Base-by-base conservation (phyloP, 345 rosid genomes). In the Camelina hispida region DNA sequence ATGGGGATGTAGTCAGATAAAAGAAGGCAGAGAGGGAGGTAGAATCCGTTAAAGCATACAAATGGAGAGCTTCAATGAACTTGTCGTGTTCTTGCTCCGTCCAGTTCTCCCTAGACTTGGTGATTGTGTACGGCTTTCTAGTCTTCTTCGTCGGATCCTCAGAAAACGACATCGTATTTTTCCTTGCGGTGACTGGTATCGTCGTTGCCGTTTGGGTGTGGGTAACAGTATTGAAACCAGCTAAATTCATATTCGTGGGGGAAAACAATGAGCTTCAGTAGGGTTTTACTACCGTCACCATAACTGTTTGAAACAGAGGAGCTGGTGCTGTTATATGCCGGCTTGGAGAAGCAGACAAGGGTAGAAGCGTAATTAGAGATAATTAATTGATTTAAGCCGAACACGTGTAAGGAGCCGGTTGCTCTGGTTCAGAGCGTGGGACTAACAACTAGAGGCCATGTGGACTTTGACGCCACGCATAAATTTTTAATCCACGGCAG, bases 41-140 rank as follows among this genome's bases (percentile, higher is more conserved):
- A 1, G 6, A 71, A 15, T 59, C 35, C 1, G 54, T 12, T 18
- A 1, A 0, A 37, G 78, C 88, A 79, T 72, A 90, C 96, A 93
- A 80, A 42, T 88, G 91, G 50, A 93, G 93, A 61, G 96, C 96
- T 87, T 93, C 98, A 48, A 93, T 84, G 83, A 93, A 93, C 87
- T 86, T 88, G 73, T 93, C 98, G 69, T 90, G 98, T 72, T 90
- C 98, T 73, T 85, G 96, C 51, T 90, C 96, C 0, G 95, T 88
- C 98, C 98, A 93, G 90, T 84, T 93, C 90, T 93, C 96, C 68
- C 98, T 84, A 70, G 93, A 90, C 81, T 90, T 93, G 35, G 90
- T 90, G 70, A 90, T 87, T 2, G 93, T 93, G 77, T 93, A 93
- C n/a, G 94, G 95, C 80, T 93, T 93, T 68, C 98, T 81, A 47